These are phyloP conservation scores for Aegilops longissima DNA, from an alignment of 176 grass and related monocot species.

Conservation along the genomic window DNA sequence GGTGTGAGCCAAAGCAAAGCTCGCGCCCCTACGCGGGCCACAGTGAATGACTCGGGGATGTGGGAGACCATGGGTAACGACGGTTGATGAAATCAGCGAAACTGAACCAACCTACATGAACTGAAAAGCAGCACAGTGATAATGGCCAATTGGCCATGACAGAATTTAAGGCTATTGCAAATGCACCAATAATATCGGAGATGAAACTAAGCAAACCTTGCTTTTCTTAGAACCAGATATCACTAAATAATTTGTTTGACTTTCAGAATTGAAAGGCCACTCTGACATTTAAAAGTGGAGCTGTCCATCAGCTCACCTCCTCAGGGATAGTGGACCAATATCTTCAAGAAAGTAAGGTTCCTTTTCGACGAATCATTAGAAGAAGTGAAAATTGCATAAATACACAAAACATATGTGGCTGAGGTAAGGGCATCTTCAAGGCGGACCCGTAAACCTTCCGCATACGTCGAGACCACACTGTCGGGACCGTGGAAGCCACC, in stretches of 20 bases:
- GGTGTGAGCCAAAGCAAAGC: too few species aligned
- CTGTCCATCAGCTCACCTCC: constrained; percentile 22
- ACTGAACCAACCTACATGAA: constrained; percentile 8
- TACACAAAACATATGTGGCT: too few species aligned
- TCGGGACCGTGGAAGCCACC: too few species aligned
- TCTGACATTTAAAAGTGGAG: constrained; percentile 14
- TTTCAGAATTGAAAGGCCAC: constrained; percentile 28
- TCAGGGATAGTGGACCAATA: constrained; percentile 26
- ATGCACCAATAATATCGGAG: neutral
- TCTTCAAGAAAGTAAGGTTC: constrained; percentile 18
- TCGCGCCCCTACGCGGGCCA: too few species aligned
- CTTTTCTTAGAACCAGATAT: constrained; percentile 21
- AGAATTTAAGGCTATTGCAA: neutral
- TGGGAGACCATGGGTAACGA: too few species aligned
- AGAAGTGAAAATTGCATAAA: neutral
- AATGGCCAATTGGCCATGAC: neutral
- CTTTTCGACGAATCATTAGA: constrained; percentile 5
- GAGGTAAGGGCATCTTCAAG: too few species aligned
- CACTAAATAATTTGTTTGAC: constrained; percentile 23
- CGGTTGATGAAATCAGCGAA: neutral
- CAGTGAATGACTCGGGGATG: too few species aligned
- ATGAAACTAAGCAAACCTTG: constrained; percentile 18
- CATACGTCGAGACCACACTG: too few species aligned
- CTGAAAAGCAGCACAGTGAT: neutral
- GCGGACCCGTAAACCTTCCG: too few species aligned